phyloP scores from a whole-genome alignment of 305 asterid genomes.

The Rubia balearica region DNA sequence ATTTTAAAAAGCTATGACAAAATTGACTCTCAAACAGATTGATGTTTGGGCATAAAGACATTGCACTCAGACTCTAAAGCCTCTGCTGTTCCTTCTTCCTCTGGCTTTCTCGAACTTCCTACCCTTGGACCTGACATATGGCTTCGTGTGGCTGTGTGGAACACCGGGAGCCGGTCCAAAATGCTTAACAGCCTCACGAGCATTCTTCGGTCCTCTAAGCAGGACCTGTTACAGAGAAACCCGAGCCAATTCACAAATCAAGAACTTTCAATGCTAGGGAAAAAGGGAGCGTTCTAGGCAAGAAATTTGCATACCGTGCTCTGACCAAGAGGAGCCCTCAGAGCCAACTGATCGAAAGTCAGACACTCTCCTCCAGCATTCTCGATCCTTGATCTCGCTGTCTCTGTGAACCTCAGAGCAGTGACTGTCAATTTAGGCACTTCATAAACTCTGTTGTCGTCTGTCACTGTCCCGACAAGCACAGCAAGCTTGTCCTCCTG shows the following conservation, averaged over 20 bases:
- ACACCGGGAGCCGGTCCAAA: slow-evolving; percentile 94
- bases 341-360: slow-evolving; percentile 37
- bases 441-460: slow-evolving; percentile 27
- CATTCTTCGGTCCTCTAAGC: slow-evolving; percentile 65
- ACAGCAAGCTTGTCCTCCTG: slow-evolving; percentile 36
- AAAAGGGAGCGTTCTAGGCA: not conserved
- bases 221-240: slow-evolving; percentile 41
- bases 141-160: slow-evolving; percentile 89
- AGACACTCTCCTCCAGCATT: slow-evolving; percentile 39
- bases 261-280: not conserved
- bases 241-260: not conserved
- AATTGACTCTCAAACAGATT: not conserved
- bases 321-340: slow-evolving; percentile 38
- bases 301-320: slow-evolving; percentile 25
- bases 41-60: not conserved
- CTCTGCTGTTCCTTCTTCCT: slow-evolving; percentile 71
- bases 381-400: slow-evolving; percentile 34
- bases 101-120: slow-evolving; percentile 54
- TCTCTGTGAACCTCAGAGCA: slow-evolving; percentile 35
- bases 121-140: slow-evolving; percentile 70
- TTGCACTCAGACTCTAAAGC: slow-evolving; percentile 55
- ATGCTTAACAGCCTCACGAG: slow-evolving; percentile 86
- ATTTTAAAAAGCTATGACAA: slow-evolving; percentile 3
- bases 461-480: slow-evolving; percentile 30
- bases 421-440: slow-evolving; percentile 27